These are phyloP conservation scores for Naganishia sp. DNA, from an alignment of 1,284 basidiomycete species.

Conservation along the genomic window DNA sequence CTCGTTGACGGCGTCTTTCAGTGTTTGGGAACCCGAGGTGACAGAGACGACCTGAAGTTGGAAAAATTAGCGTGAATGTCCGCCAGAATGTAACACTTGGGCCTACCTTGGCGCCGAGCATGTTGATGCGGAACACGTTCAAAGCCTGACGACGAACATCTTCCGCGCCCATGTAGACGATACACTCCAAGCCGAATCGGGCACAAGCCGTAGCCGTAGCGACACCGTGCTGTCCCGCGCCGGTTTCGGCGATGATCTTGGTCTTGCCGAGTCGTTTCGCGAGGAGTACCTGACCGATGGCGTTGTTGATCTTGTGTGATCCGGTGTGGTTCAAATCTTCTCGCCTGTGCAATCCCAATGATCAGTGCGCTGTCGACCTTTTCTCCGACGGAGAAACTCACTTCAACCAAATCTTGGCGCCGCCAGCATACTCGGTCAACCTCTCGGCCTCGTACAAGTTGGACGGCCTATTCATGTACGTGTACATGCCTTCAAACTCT, in stretches of 20 bases:
- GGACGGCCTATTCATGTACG: conserved; percentile 80
- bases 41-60: conserved; percentile 77
- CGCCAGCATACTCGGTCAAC: conserved; percentile 73
- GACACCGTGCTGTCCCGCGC: conserved; percentile 97
- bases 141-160: conserved; percentile 92
- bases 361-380: conserved; percentile 30
- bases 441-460: conserved; percentile 74
- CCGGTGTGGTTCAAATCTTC: conserved; percentile 80
- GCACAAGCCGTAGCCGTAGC: conserved; percentile 98
- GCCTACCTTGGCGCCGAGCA: conserved; percentile 84
- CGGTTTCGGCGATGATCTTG: conserved; percentile 97
- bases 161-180: conserved; percentile 99
- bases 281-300: conserved; percentile 89
- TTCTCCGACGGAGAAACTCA: conserved; percentile 53
- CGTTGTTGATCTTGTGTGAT: conserved; percentile 96
- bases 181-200: conserved; percentile 91
- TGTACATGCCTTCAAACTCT: conserved; percentile 84
- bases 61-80: neutral
- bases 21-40: conserved; percentile 87
- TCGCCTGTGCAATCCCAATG: conserved; percentile 38
- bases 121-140: conserved; percentile 97
- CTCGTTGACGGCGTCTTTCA: conserved; percentile 98
- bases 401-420: conserved; percentile 97
- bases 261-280: conserved; percentile 91
- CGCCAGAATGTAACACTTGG: conserved; percentile 8